Conservation (phyloP, 2,329 filamentous ascomycete genomes). For the Aureobasidium subglaciale region DNA sequence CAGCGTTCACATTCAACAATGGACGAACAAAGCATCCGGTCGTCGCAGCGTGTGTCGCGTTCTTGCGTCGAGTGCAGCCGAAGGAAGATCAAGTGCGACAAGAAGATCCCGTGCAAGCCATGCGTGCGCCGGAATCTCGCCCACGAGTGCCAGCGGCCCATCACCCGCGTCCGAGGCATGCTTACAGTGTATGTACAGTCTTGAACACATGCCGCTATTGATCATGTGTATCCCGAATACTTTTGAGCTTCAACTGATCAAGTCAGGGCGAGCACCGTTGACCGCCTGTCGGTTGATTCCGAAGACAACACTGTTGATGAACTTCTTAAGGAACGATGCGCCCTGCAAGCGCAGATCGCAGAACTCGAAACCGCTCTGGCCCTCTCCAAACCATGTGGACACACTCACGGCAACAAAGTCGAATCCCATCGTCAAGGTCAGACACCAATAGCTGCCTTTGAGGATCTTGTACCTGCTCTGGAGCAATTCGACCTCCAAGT, state of each 20-base stretch:
- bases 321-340: conserved; percentile 14
- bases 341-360: conserved; percentile 12
- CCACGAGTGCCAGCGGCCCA: conserved; percentile 16
- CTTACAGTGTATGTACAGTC: conserved; percentile 12
- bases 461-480: conserved; percentile 14
- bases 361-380: conserved; percentile 12
- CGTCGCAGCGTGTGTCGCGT: conserved; percentile 10
- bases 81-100: conserved; percentile 18
- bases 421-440: neutral
- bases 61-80: conserved; percentile 16
- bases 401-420: neutral
- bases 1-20: neutral
- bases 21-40: conserved; percentile 11
- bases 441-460: neutral
- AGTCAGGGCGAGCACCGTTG: conserved; percentile 2
- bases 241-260: neutral
- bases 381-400: conserved; percentile 8
- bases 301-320: conserved; percentile 8
- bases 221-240: neutral
- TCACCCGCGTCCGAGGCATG: conserved; percentile 13
- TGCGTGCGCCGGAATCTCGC: conserved; percentile 15
- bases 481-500: conserved; percentile 14
- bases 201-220: neutral
- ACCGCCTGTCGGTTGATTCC: neutral
- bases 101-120: conserved; percentile 16